Percentiles rank a stretch among this genome's conserved stretches.
phyloP scores from a whole-genome alignment of 1,284 basidiomycete species.

The Ganoderma lucidum region DNA sequence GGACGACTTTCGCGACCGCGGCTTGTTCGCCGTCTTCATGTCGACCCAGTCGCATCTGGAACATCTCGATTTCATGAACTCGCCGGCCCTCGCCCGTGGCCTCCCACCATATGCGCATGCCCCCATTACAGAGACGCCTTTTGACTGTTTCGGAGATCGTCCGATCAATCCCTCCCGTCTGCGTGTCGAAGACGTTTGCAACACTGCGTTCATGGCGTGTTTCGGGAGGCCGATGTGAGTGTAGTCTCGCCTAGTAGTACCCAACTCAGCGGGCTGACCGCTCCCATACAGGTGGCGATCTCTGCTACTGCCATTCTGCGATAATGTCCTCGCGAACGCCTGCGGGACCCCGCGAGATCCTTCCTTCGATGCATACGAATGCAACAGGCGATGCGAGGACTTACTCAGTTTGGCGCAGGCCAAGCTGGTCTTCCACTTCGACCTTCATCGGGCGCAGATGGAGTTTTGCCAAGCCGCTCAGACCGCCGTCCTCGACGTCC shows the following conservation, averaged over 20 bases:
- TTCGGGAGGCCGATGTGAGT: conserved; percentile 4
- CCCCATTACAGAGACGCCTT: conserved; percentile 1
- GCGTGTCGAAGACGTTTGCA: background rate
- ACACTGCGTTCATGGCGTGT: background rate
- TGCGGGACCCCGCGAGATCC: background rate
- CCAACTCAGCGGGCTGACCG: background rate
- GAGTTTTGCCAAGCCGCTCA: background rate
- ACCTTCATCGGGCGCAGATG: background rate
- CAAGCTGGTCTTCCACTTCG: background rate
- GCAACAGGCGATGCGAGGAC: background rate
- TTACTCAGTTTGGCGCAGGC: background rate
- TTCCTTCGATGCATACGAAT: background rate
- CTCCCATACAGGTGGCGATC: background rate
- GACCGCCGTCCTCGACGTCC: background rate
- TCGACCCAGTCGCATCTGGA: background rate
- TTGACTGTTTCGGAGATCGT: background rate
- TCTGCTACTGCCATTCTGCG: background rate
- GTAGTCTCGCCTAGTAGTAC: background rate
- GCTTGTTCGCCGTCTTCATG: background rate
- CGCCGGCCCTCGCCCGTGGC: background rate
- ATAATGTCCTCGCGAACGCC: background rate
- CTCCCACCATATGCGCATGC: background rate
- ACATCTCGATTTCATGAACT: background rate
- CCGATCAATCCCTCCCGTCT: background rate
- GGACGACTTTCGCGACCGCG: background rate